Evolutionary conservation across 2,329 filamentous ascomycete species (phyloP).

Genomic region (Colletotrichum ledebouriae): DNA sequence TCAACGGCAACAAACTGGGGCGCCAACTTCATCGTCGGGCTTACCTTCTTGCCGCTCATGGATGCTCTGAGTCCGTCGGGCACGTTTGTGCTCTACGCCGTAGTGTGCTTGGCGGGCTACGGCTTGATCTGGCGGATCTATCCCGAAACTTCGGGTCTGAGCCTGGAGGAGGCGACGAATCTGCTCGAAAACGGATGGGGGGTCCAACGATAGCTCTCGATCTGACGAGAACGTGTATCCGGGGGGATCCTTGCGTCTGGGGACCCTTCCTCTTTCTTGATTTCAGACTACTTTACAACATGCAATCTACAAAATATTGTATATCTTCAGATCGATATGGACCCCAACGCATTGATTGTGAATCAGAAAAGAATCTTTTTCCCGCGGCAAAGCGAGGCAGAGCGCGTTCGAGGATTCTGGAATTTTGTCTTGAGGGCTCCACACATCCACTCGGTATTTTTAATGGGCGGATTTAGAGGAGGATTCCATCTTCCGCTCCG

Average conservation of each 20-base stretch:
- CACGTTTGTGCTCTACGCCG: conserved; percentile 86
- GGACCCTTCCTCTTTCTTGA: conserved; percentile 9
- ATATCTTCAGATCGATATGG: neutral
- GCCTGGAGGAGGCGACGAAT: conserved; percentile 82
- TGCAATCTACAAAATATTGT: conserved; percentile 11
- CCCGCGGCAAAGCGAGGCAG: conserved; percentile 4
- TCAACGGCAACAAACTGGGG: conserved; percentile 89
- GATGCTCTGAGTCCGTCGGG: conserved; percentile 77
- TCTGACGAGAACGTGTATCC: conserved; percentile 5
- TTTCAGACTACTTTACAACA: conserved; percentile 12
- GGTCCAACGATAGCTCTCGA: conserved; percentile 55
- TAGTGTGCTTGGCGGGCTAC: conserved; percentile 78
- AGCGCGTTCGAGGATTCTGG: conserved; percentile 25
- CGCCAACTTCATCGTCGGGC: conserved; percentile 85
- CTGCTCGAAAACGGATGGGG: conserved; percentile 82
- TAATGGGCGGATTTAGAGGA: conserved; percentile 8
- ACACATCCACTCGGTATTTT: conserved; percentile 23
- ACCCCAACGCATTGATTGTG: neutral
- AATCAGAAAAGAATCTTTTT: neutral
- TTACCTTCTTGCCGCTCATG: conserved; percentile 93
- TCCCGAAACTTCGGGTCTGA: conserved; percentile 87
- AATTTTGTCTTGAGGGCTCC: neutral
- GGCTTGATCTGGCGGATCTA: conserved; percentile 79
- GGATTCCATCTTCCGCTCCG: conserved; percentile 21
- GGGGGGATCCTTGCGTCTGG: conserved; percentile 14